Conservation (phyloP, 495 filamentous ascomycete species). For the Podospora conica region DNA sequence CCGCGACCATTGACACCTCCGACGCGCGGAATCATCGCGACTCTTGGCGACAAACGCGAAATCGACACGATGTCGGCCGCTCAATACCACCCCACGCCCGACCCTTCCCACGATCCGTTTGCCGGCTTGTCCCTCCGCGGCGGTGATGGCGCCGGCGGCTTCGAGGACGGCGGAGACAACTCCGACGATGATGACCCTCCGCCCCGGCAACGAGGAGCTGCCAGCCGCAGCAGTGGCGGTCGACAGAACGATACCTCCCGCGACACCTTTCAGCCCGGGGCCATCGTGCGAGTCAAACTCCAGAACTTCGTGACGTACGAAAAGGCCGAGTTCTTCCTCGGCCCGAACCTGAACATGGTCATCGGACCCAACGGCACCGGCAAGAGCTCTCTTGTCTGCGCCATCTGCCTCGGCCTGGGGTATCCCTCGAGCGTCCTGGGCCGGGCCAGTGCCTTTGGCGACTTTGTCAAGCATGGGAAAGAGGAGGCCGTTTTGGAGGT, state of each 20-base stretch:
- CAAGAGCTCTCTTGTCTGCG: conserved; percentile 95
- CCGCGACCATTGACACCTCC: neutral
- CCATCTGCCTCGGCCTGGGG: conserved; percentile 89
- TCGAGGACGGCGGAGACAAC: conserved; percentile 4
- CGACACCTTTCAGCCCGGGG: conserved; percentile 61
- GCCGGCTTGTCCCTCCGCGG: conserved; percentile 10
- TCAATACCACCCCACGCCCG: neutral
- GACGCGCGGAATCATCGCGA: neutral
- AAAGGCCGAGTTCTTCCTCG: conserved; percentile 78
- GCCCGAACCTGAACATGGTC: conserved; percentile 95
- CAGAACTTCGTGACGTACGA: conserved; percentile 95
- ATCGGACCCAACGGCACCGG: conserved; percentile 97
- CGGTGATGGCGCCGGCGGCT: conserved; percentile 9
- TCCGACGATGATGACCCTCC: conserved; percentile 10
- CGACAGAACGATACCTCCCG: conserved; percentile 5
- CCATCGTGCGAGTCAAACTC: conserved; percentile 82
- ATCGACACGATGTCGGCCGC: neutral
- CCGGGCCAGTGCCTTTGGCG: conserved; percentile 73
- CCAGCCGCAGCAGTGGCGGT: neutral
- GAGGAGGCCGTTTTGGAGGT: conserved; percentile 79
- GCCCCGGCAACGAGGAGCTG: conserved; percentile 12
- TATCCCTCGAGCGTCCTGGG: conserved; percentile 79
- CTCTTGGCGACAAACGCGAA: neutral
- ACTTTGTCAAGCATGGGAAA: conserved; percentile 89
- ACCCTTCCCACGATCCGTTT: conserved; percentile 9